These are phyloP conservation scores for Aspergillus bertholletiae DNA, from an alignment of 495 filamentous ascomycete genomes.

Conservation along the genomic window DNA sequence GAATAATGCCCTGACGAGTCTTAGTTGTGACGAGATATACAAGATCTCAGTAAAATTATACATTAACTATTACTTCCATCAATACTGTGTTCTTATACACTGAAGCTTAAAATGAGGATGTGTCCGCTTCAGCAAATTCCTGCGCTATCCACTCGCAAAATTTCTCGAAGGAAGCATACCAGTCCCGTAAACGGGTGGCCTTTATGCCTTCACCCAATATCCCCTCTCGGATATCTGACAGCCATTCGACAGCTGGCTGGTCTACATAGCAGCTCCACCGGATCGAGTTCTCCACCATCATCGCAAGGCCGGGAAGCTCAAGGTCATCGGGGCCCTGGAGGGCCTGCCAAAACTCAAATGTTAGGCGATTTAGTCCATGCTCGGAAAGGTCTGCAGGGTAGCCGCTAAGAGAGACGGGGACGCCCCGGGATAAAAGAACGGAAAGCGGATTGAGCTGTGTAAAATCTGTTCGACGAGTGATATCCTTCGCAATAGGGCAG, in stretches of 20 bases:
- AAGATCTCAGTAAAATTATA: neutral
- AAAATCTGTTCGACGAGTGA: slow-evolving; percentile 70
- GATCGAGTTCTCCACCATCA: slow-evolving; percentile 88
- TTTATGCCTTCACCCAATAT: slow-evolving; percentile 70
- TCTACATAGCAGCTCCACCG: slow-evolving; percentile 88
- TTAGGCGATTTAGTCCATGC: slow-evolving; percentile 71
- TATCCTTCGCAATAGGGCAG: slow-evolving; percentile 82
- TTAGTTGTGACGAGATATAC: neutral
- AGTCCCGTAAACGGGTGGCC: slow-evolving; percentile 69
- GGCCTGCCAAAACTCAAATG: slow-evolving; percentile 89
- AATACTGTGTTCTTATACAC: slow-evolving; percentile 4
- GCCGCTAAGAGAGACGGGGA: slow-evolving; percentile 63
- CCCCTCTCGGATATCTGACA: slow-evolving; percentile 65
- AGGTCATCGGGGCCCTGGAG: slow-evolving; percentile 83
- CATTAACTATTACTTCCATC: neutral
- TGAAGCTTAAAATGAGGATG: neutral
- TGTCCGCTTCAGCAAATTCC: slow-evolving; percentile 66
- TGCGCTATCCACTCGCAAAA: slow-evolving; percentile 89
- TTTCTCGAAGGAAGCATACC: slow-evolving; percentile 76
- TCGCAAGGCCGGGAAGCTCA: slow-evolving; percentile 65
- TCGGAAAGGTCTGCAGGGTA: slow-evolving; percentile 83
- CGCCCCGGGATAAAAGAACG: slow-evolving; percentile 78
- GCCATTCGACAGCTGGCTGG: slow-evolving; percentile 64
- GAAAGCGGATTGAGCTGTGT: slow-evolving; percentile 80
- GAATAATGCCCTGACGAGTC: neutral